Conservation (phyloP, 768 basidiomycete genomes). For the Mycena vitilis region DNA sequence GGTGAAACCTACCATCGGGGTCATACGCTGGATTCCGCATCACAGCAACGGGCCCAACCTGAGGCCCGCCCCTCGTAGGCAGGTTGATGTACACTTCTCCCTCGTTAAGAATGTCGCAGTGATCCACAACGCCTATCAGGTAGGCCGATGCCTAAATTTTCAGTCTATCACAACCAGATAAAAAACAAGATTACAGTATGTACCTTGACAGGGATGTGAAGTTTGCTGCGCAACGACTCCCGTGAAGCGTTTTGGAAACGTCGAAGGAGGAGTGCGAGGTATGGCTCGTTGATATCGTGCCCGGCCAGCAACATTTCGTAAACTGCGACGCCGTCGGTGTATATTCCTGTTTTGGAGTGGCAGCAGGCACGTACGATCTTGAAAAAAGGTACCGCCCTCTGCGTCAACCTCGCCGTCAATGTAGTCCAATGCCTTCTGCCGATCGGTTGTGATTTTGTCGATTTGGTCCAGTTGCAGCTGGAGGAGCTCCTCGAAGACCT, state of each 20-base stretch:
- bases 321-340: slow-evolving; percentile 23
- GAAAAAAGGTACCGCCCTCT: slow-evolving; percentile 22
- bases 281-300: slow-evolving; percentile 38
- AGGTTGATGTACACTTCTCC: slow-evolving; percentile 41
- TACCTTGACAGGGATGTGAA: slow-evolving; percentile 37
- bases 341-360: no score
- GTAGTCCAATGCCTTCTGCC: slow-evolving; percentile 31
- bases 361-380: slow-evolving; percentile 27
- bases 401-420: slow-evolving; percentile 34
- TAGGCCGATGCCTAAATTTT: slow-evolving; percentile 16
- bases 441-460: slow-evolving; percentile 20
- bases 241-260: slow-evolving; percentile 30
- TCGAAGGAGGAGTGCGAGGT: slow-evolving; percentile 28
- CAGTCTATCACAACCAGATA: no score
- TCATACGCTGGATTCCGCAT: slow-evolving; percentile 37
- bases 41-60: slow-evolving; percentile 32
- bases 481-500: slow-evolving; percentile 35
- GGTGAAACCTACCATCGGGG: slow-evolving; percentile 20
- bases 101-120: slow-evolving; percentile 32
- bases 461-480: slow-evolving; percentile 33
- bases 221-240: slow-evolving; percentile 33
- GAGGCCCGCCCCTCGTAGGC: slow-evolving; percentile 21
- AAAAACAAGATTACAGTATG: background rate
- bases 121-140: slow-evolving; percentile 37
- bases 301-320: slow-evolving; percentile 37